Evolutionary conservation across 257 asterid genomes (phyloP).

Genomic region (Solanum tacnaense): DNA sequence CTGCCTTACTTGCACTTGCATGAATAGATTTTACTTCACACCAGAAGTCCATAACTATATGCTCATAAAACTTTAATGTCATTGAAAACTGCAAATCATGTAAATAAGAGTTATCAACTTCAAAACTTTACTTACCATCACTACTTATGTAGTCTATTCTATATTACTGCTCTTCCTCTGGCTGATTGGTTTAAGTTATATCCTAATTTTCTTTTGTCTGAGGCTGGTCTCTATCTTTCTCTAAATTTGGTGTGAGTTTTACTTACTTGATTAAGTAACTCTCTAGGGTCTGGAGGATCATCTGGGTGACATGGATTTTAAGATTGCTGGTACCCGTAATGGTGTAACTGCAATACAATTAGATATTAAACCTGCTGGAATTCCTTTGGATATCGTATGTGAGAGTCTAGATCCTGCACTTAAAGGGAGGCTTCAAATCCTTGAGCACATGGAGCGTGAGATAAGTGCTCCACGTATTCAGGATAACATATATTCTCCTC

Average conservation of each 20-base stretch:
- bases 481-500: slow-evolving; percentile 69
- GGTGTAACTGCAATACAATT: slow-evolving; percentile 93
- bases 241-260: not conserved
- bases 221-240: not conserved
- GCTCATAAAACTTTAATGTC: not conserved
- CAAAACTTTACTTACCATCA: not conserved
- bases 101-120: not conserved
- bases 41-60: not conserved
- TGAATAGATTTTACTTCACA: not conserved
- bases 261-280: not conserved
- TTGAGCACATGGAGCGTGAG: slow-evolving; percentile 84
- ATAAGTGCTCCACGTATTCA: slow-evolving; percentile 67
- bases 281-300: slow-evolving; percentile 96
- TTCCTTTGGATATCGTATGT: slow-evolving; percentile 82
- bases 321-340: slow-evolving; percentile 88
- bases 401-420: slow-evolving; percentile 71
- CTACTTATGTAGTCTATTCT: not conserved
- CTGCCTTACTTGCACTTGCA: not conserved
- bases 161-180: not conserved
- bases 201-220: not conserved
- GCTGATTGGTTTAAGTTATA: not conserved
- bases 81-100: not conserved
- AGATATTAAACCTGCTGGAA: slow-evolving; percentile 97
- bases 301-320: slow-evolving; percentile 97
- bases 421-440: slow-evolving; percentile 73